These are phyloP conservation scores for Rheum nobile DNA, from an alignment of 148 eudicot species.

Conservation along the genomic window DNA sequence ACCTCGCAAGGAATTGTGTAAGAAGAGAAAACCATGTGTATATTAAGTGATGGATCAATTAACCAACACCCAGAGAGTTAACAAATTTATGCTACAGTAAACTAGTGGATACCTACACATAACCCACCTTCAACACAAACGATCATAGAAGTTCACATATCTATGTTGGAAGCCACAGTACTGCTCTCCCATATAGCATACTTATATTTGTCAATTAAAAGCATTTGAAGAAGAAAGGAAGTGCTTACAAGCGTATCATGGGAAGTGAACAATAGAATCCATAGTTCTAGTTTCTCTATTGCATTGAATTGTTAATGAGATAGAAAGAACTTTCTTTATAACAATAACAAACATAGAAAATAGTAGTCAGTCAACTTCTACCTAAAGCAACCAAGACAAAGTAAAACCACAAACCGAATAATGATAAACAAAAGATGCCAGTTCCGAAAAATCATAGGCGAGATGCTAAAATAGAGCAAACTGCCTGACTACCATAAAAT, in stretches of 20 bases:
- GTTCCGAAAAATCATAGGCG: background rate
- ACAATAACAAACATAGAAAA: too few species aligned
- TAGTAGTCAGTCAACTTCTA: too few species aligned
- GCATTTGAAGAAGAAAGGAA: background rate
- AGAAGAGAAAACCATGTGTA: too few species aligned
- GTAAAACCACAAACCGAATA: background rate
- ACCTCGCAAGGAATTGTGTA: too few species aligned
- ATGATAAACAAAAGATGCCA: background rate
- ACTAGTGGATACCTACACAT: background rate
- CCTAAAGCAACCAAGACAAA: background rate
- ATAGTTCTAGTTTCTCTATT: too few species aligned
- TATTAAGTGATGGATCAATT: background rate
- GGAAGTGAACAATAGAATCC: constrained; percentile 3
- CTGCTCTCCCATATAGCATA: background rate
- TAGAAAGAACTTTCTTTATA: too few species aligned
- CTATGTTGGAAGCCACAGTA: background rate
- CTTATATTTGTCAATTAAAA: background rate
- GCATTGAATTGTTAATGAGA: too few species aligned
- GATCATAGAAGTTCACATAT: background rate
- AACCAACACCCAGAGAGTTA: background rate
- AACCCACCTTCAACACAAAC: background rate
- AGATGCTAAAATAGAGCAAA: background rate
- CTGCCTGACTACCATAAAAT: too few species aligned
- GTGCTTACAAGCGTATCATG: background rate
- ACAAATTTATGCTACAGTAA: background rate